These are phyloP conservation scores for Yarrowia galli DNA, from an alignment of 1,139 yeast species.

Conservation along the genomic window DNA sequence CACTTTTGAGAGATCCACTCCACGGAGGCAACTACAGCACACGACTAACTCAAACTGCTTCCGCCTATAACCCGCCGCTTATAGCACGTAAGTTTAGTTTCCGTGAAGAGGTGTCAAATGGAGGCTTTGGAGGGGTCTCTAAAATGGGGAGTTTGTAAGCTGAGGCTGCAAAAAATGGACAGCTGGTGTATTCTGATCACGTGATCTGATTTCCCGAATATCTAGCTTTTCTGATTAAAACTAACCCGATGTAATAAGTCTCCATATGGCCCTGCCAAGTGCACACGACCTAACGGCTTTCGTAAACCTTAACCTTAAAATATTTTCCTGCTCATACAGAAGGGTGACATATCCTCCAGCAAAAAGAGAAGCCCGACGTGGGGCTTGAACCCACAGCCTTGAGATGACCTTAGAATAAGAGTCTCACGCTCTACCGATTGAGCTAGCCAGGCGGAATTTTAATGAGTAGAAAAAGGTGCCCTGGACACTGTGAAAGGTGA, in stretches of 20 bases:
- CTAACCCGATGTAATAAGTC: too few relatives aligned
- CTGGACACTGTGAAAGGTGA: background rate
- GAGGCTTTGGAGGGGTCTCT: too few relatives aligned
- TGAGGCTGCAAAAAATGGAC: too few relatives aligned
- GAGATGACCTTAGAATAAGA: constrained; percentile 32
- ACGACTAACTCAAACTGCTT: background rate
- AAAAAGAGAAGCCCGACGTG: constrained; percentile 37
- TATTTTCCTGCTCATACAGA: background rate
- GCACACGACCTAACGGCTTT: constrained; percentile 16
- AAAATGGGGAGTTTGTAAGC: too few relatives aligned
- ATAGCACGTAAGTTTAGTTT: too few relatives aligned
- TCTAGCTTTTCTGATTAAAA: background rate
- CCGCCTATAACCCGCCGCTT: background rate
- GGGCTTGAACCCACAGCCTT: constrained; percentile 39
- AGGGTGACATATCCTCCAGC: too few relatives aligned
- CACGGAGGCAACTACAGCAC: background rate
- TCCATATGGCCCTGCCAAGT: background rate
- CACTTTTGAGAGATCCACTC: background rate
- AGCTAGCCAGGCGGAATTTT: constrained; percentile 32
- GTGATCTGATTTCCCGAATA: background rate
- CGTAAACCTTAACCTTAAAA: background rate
- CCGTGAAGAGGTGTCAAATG: too few relatives aligned
- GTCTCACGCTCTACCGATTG: constrained; percentile 39
- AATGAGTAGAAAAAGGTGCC: background rate
- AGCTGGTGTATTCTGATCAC: background rate